Conservation (phyloP, 192 early-diverging fungal species). For the Haplosporangium gracile region DNA sequence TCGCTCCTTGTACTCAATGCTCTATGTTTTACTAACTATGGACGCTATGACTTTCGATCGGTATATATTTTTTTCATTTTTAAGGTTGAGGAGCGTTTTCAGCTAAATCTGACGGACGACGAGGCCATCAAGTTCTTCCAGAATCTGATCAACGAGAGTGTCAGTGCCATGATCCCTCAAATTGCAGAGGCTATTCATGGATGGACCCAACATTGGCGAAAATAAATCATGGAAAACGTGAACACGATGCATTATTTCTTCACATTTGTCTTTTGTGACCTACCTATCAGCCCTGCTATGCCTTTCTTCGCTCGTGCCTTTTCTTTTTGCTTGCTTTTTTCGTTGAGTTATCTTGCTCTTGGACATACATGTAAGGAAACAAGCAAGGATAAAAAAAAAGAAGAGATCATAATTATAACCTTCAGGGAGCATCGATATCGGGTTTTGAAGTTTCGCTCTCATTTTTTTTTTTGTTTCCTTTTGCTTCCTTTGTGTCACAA, state of each 20-base stretch:
- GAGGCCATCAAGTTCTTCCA: slow-evolving; percentile 97
- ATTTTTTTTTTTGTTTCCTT: no score
- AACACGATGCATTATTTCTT: neutral
- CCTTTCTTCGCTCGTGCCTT: neutral
- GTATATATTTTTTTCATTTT: neutral
- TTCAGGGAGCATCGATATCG: no score
- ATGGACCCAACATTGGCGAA: slow-evolving; percentile 89
- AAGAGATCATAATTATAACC: neutral
- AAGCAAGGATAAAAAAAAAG: neutral
- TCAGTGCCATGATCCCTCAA: slow-evolving; percentile 96
- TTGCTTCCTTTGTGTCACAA: no score
- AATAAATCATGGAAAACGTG: slow-evolving; percentile 31
- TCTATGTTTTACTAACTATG: neutral
- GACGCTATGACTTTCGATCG: neutral
- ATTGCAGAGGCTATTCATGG: slow-evolving; percentile 99
- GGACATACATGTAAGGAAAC: neutral
- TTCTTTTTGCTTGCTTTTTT: neutral
- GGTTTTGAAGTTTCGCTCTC: no score
- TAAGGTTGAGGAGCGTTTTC: slow-evolving; percentile 96
- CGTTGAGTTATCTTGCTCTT: neutral
- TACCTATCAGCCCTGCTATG: no score
- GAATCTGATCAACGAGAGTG: slow-evolving; percentile 91
- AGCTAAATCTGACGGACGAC: slow-evolving; percentile 91
- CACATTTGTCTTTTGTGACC: neutral
- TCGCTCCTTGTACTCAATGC: neutral